Percentiles rank a stretch among this genome's conserved stretches.
phyloP scores from a whole-genome alignment of 163 green algal genomes.

The Scenedesmus sp. region DNA sequence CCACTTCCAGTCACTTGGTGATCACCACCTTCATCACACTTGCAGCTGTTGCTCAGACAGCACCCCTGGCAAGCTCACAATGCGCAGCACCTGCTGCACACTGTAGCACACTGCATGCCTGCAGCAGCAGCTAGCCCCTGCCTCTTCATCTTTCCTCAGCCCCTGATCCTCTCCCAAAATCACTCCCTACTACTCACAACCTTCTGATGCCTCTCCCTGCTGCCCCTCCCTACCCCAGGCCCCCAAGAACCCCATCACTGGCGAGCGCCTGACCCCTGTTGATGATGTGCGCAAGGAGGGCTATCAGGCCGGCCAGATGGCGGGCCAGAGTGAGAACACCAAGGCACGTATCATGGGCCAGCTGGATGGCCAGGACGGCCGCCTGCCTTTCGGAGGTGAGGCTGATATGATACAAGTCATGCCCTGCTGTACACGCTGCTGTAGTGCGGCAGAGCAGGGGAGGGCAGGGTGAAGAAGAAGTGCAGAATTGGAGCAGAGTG shows the following conservation, averaged over 20 bases:
- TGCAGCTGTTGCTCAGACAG: too few species aligned
- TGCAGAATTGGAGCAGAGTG: too few species aligned
- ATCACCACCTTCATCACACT: too few species aligned
- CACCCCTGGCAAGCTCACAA: too few species aligned
- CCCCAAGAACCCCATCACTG: constrained; percentile 52
- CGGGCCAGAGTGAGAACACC: not conserved
- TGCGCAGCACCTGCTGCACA: too few species aligned
- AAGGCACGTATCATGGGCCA: constrained; percentile 17
- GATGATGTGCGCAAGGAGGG: constrained; percentile 30
- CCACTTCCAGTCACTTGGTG: too few species aligned
- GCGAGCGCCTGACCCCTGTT: constrained; percentile 45
- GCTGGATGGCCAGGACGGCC: not conserved
- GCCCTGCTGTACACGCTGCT: too few species aligned
- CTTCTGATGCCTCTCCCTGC: not conserved
- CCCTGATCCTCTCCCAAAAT: not conserved
- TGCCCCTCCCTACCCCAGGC: not conserved
- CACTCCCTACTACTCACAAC: not conserved
- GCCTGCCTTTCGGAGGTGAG: constrained; percentile 16
- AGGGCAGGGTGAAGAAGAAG: too few species aligned
- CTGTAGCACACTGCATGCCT: too few species aligned
- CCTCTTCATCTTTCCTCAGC: too few species aligned
- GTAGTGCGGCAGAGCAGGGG: too few species aligned
- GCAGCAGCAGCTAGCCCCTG: too few species aligned
- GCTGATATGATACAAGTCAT: not conserved
- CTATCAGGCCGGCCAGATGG: not conserved